Evolutionary conservation across 176 grass and related monocot species (phyloP).

Genomic region (Ensete ventricosum): DNA sequence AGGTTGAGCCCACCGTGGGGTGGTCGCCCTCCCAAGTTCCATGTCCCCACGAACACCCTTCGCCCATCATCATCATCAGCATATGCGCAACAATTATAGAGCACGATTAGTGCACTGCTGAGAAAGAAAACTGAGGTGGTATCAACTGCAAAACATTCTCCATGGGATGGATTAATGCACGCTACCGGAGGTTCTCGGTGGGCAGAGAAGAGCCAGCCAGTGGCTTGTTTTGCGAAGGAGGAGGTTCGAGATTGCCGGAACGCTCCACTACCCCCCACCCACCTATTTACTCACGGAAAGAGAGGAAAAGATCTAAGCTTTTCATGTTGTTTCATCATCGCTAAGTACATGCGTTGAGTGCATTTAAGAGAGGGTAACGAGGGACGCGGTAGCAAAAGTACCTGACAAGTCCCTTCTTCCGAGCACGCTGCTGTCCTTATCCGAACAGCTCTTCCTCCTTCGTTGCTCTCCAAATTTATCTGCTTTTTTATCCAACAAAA

Average conservation of each 20-base stretch:
- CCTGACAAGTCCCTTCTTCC: conserved; percentile 49
- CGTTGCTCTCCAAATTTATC: conserved; percentile 18
- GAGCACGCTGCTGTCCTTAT: conserved; percentile 52
- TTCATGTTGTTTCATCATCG: not conserved
- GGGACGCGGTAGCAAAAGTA: not conserved
- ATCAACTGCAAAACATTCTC: not conserved
- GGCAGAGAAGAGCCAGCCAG: conserved; percentile 26
- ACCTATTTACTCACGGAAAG: conserved; percentile 14
- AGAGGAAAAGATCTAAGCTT: not conserved
- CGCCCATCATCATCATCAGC: not conserved
- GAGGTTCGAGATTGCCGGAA: conserved; percentile 35
- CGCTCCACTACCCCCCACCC: conserved; percentile 69
- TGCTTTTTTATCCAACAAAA: conserved; percentile 4
- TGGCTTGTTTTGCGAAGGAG: conserved; percentile 15
- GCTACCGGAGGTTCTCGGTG: conserved; percentile 55
- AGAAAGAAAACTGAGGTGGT: not conserved
- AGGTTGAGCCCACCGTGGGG: conserved; percentile 49
- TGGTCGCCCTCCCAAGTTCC: conserved; percentile 79
- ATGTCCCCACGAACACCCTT: conserved; percentile 76
- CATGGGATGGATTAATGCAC: not conserved
- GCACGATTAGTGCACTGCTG: not conserved
- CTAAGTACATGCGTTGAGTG: no score
- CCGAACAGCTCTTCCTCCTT: conserved; percentile 82
- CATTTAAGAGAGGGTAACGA: not conserved
- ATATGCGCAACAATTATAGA: not conserved